Base-by-base conservation (phyloP, 2,329 filamentous ascomycete species). In the Zymoseptoria tritici region DNA sequence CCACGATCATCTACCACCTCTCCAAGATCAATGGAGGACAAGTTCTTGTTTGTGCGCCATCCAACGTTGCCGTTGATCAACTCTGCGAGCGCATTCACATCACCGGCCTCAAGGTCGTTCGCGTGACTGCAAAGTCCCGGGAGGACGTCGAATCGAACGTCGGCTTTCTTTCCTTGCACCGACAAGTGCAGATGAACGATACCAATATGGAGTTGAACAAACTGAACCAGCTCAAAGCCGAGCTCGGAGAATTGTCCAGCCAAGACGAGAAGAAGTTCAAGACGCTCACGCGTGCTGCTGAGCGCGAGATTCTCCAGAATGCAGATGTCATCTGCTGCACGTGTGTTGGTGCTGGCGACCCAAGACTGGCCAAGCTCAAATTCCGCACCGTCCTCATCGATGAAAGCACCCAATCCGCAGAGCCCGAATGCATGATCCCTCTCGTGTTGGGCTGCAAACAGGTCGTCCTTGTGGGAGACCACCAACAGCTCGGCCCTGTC, bases 71-170 rank as follows among this genome's bases (percentile, higher is more conserved):
- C 8, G 94, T 99, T 26, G 94, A 99, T 71, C 94, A 99, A 76
- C 86, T 99, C 29, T 99, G 94, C 73, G 94, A 99, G 77, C 91
- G 95, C 53, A 93, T 99, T 63, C 93, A 97, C 75, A 85, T 87
- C 59, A 99, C 94, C 36, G 92, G 92, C 2, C 82, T 99, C 64
- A 99, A 99, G 79, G 94, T 95, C 57, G 94, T 97, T 51, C 92
- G 94, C 71, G 85, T 99, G 60, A 99, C 94, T n/a, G 94, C 94
- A 62, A 99, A 99, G 77, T 99, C 94, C 55, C 89, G 94, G 62
- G 94, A 99, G 75, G 94, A 99, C 79, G 94, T 99, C 9, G 94
- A 99, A 74, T 97, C 93, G n/a, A 92, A 92, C 3, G 94, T 99
- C 67, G 91, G 90, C 68, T 97, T 97, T 76, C 81, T 99, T 49